A percentile compares a stretch with the other conserved stretches of the same genome.
Conservation (phyloP, 352 stramenopile species). For the Blastocystis sp. region DNA sequence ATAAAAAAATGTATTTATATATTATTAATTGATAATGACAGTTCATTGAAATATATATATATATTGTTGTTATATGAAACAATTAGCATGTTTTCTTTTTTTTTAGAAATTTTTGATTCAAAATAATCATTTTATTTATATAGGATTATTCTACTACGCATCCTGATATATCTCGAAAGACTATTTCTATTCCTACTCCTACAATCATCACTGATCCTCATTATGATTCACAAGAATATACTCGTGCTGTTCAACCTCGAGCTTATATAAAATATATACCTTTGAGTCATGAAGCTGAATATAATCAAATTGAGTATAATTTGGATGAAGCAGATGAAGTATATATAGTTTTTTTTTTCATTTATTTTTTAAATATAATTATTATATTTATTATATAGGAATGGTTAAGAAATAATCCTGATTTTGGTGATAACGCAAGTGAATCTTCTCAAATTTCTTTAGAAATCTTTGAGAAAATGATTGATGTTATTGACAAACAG, state of each 20-base stretch:
- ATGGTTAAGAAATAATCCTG: conserved; percentile 33
- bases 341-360: neutral
- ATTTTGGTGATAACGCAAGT: conserved; percentile 26
- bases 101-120: neutral
- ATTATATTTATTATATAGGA: neutral
- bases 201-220: conserved; percentile 14
- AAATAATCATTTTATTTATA: neutral
- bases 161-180: conserved; percentile 2
- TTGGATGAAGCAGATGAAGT: conserved; percentile 40
- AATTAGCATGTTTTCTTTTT: neutral
- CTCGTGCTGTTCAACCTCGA: conserved; percentile 17
- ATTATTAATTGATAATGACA: no score
- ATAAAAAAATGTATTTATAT: no score
- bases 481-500: conserved; percentile 39
- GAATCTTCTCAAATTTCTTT: conserved; percentile 25
- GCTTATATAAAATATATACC: conserved; percentile 34
- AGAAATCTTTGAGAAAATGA: conserved; percentile 39
- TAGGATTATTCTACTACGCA: neutral
- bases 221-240: conserved; percentile 22
- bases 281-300: conserved; percentile 10
- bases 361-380: neutral
- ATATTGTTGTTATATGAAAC: neutral
- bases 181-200: conserved; percentile 21
- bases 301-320: conserved; percentile 37
- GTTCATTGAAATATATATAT: no score